Percentiles rank a stretch among this genome's conserved stretches.
These are phyloP conservation scores for Cornus florida DNA, from an alignment of 148 eudicot species.

Conservation along the genomic window DNA sequence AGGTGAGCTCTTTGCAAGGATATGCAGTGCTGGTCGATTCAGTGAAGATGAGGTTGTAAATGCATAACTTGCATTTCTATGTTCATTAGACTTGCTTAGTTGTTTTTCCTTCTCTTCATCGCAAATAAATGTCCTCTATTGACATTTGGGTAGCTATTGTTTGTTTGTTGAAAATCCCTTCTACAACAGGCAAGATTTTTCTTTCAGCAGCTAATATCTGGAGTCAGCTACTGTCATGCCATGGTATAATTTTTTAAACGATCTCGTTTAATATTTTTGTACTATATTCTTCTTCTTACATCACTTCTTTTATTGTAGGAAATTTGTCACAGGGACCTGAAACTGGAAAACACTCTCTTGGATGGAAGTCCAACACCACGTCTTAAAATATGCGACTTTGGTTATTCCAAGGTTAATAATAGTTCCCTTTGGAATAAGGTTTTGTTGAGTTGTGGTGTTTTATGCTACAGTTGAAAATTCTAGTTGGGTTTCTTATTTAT, in stretches of 20 bases:
- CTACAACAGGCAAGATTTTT: constrained; percentile 71
- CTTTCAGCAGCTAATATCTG: constrained; percentile 94
- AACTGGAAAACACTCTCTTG: constrained; percentile 90
- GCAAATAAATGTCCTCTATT: background rate
- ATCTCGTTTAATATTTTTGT: background rate
- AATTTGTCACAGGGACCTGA: constrained; percentile 90
- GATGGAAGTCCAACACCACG: constrained; percentile 88
- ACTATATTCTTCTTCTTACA: background rate
- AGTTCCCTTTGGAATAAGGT: background rate
- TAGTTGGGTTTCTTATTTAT: background rate
- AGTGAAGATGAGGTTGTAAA: constrained; percentile 60
- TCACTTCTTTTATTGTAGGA: constrained; percentile 44
- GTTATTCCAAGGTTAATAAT: constrained; percentile 77
- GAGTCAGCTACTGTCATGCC: constrained; percentile 88
- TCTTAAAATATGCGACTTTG: constrained; percentile 90
- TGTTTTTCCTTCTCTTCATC: background rate
- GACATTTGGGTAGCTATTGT: background rate
- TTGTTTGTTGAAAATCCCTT: background rate
- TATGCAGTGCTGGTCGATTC: constrained; percentile 60
- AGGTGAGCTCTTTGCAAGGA: constrained; percentile 59
- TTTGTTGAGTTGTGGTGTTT: background rate
- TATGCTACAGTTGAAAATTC: background rate
- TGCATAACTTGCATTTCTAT: background rate
- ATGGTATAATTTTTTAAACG: constrained; percentile 43
- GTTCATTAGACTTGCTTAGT: background rate